phyloP scores from a whole-genome alignment of 2,329 filamentous ascomycete species.

The Mycogone perniciosa region DNA sequence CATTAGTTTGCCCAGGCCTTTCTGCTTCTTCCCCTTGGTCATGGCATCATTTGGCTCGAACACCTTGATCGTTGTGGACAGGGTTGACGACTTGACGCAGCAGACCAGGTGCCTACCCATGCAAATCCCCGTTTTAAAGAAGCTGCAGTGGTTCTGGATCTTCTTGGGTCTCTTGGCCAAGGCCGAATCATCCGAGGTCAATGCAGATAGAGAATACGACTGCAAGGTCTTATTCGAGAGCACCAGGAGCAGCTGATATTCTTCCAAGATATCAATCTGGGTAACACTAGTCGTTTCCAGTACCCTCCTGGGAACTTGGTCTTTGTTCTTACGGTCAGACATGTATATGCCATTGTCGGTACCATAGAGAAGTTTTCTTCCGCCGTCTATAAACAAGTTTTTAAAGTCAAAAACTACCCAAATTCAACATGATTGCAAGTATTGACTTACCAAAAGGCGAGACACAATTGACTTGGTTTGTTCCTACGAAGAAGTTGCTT shows the following conservation, averaged over 20 bases:
- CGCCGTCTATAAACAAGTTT: conserved; percentile 59
- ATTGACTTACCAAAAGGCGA: conserved; percentile 71
- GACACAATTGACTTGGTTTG: conserved; percentile 89
- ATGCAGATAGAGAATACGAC: conserved; percentile 79
- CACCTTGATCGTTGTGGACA: conserved; percentile 98
- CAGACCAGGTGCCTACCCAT: conserved; percentile 91
- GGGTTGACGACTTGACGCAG: conserved; percentile 87
- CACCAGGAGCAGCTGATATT: conserved; percentile 86
- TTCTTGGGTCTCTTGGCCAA: conserved; percentile 84
- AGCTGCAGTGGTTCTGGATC: conserved; percentile 95
- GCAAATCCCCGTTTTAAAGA: conserved; percentile 96
- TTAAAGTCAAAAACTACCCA: neutral
- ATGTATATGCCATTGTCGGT: conserved; percentile 93
- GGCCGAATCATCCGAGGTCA: conserved; percentile 77
- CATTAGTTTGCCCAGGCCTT: conserved; percentile 93
- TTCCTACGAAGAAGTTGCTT: conserved; percentile 51
- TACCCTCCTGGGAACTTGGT: conserved; percentile 72
- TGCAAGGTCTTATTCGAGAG: conserved; percentile 88
- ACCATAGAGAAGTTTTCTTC: conserved; percentile 87
- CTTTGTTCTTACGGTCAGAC: conserved; percentile 83
- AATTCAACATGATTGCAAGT: neutral
- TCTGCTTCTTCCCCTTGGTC: conserved; percentile 91
- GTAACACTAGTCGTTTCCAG: conserved; percentile 84
- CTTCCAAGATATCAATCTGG: conserved; percentile 92
- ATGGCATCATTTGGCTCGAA: conserved; percentile 95